Evolutionary conservation across 164 flowering plant species (phyloP).

Genomic region (Cinnamomum chago): DNA sequence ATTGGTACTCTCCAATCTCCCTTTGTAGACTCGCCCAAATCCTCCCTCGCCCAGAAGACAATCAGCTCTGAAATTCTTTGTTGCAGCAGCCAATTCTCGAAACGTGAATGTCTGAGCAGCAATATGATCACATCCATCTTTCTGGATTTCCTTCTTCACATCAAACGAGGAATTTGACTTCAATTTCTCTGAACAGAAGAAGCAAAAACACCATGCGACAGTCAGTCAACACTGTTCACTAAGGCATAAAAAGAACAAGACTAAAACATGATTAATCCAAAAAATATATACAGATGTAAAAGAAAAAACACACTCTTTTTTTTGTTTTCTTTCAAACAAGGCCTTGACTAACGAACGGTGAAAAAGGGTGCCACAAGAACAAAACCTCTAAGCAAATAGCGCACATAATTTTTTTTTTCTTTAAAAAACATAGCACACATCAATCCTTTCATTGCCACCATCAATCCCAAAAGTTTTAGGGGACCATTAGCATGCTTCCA

Average conservation of each 20-base stretch:
- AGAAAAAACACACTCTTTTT: too few species aligned
- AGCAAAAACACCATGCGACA: not conserved
- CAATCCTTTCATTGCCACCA: not conserved
- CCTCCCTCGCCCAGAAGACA: constrained; percentile 86
- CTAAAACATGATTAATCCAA: not conserved
- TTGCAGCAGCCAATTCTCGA: constrained; percentile 61
- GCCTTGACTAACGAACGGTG: constrained; percentile 1
- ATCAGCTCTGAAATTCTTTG: constrained; percentile 61
- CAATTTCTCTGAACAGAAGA: constrained; percentile 16
- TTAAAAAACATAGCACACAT: not conserved
- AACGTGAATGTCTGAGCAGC: constrained; percentile 58
- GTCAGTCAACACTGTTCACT: not conserved
- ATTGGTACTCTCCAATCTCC: constrained; percentile 43
- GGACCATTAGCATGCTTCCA: not conserved
- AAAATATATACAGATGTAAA: too few species aligned
- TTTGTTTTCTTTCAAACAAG: not conserved
- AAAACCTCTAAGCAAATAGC: too few species aligned
- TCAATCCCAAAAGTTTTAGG: not conserved
- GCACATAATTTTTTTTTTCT: not conserved
- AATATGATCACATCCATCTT: constrained; percentile 34
- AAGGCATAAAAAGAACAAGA: not conserved
- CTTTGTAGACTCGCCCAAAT: constrained; percentile 87
- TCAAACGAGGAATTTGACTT: constrained; percentile 11
- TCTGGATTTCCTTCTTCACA: constrained; percentile 22
- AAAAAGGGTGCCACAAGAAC: not conserved